Base-by-base conservation (phyloP, 495 filamentous ascomycete genomes). In the Wilcoxina mikolae region DNA sequence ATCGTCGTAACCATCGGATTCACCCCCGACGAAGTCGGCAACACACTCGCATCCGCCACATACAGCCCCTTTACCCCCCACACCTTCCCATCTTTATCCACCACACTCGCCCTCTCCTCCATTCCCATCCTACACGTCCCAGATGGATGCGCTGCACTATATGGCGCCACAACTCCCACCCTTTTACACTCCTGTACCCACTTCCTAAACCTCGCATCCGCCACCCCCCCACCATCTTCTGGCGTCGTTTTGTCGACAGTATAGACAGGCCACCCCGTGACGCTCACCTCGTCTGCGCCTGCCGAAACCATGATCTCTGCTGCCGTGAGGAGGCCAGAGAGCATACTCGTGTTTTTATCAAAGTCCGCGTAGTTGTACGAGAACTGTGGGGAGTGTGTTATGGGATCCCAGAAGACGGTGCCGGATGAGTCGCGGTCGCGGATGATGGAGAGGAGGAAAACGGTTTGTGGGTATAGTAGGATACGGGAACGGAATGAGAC, bases 1-100 rank as follows among this genome's bases (percentile, higher is more conserved):
- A 95, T 91, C 53, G 75, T 82, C 42, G 87, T 94, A 29, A 94
- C 70, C 89, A 95, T 95, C 2, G 88, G 90, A 66, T 95, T 95
- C 10, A 93, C 88, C 3, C 90, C 90, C 59, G 82, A 87, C 3
- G 89, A 87, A 53, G 80, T 84, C 0, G 90, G 90, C 58, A 95
- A 87, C 0, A 95, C 80, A 58, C 86, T 93, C 25, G 87, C 84
- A 72, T 96, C 90, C 2, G 81, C 76, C 2, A 95, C 79, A 62
- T 82, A 91, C 59, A 95, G 55, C 0, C 78, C 80, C 44, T 82
- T 70, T 0, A 76, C 74, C 0, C 79, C 87, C 85, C 86, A 94
- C 2, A 91, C 85, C 59, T 73, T 75, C 0, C 87, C 87, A 45
- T 73, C 69, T 0, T 78, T 69, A 66, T 89, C 82, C 2, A 94